phyloP scores from a whole-genome alignment of 1,284 basidiomycete genomes.

The Leccinum solheimii region DNA sequence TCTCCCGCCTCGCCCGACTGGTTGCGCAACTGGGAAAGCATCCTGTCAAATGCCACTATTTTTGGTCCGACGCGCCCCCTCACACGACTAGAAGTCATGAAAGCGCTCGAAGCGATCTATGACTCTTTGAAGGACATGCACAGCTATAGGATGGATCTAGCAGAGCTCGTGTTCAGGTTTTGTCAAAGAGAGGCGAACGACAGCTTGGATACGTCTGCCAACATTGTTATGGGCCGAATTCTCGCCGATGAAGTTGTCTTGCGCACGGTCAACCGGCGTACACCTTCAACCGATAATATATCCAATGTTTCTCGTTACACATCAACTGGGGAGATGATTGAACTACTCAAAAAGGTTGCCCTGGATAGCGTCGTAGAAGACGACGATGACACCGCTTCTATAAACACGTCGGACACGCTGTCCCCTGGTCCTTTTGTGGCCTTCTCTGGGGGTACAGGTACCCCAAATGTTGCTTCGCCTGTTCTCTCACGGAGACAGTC shows the following conservation, averaged over 20 bases:
- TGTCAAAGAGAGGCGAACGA: slow-evolving; percentile 46
- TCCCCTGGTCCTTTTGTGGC: slow-evolving; percentile 34
- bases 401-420: slow-evolving; percentile 39
- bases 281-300: slow-evolving; percentile 20
- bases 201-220: slow-evolving; percentile 35
- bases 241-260: slow-evolving; percentile 62
- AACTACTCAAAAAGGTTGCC: slow-evolving; percentile 43
- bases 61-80: slow-evolving; percentile 47
- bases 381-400: slow-evolving; percentile 42
- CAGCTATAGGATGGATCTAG: slow-evolving; percentile 60
- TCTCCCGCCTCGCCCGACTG: slow-evolving; percentile 69
- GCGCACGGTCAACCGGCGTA: slow-evolving; percentile 43
- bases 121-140: slow-evolving; percentile 68
- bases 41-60: slow-evolving; percentile 54
- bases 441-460: slow-evolving; percentile 36
- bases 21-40: slow-evolving; percentile 61
- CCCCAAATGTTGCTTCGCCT: slow-evolving; percentile 47
- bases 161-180: slow-evolving; percentile 55
- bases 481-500: slow-evolving; percentile 56
- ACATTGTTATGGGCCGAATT: slow-evolving; percentile 59
- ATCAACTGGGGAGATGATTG: slow-evolving; percentile 34
- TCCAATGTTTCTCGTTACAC: slow-evolving; percentile 29
- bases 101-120: slow-evolving; percentile 56
- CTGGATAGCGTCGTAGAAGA: slow-evolving; percentile 39
- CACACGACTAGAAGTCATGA: slow-evolving; percentile 59